Percentiles rank a stretch among this genome's conserved stretches.
These are phyloP conservation scores for Tolypocladium sp. DNA, from an alignment of 2,329 filamentous ascomycete species.

Conservation along the genomic window DNA sequence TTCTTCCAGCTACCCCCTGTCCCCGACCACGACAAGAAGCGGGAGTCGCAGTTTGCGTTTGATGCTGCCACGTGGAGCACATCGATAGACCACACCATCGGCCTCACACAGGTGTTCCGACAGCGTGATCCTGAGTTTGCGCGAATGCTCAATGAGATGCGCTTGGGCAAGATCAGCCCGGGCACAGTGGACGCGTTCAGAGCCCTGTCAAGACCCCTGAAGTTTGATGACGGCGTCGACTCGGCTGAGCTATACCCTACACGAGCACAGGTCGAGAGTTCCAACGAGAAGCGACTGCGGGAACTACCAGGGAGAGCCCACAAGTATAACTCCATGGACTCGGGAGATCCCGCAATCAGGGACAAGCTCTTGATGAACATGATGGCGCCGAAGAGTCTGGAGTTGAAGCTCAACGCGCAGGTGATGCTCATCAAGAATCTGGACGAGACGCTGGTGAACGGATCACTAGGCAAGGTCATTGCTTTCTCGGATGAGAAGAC, in stretches of 20 bases:
- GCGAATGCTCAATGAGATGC: conserved; percentile 95
- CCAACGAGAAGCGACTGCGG: conserved; percentile 67
- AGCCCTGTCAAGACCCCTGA: conserved; percentile 59
- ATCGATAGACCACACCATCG: conserved; percentile 90
- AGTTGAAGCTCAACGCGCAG: conserved; percentile 84
- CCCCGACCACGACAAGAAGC: conserved; percentile 59
- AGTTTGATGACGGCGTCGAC: conserved; percentile 62
- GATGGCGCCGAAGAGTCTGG: conserved; percentile 78
- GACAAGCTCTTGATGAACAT: conserved; percentile 79
- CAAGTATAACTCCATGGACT: conserved; percentile 66
- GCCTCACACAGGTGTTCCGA: conserved; percentile 90
- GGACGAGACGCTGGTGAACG: conserved; percentile 88
- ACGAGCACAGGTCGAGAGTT: conserved; percentile 76
- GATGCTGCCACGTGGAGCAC: conserved; percentile 88
- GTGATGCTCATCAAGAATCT: conserved; percentile 99
- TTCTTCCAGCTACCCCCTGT: conserved; percentile 97
- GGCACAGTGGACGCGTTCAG: conserved; percentile 70
- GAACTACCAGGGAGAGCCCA: conserved; percentile 59
- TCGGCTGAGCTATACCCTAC: conserved; percentile 87
- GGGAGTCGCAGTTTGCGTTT: conserved; percentile 79
- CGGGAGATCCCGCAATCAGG: conserved; percentile 61
- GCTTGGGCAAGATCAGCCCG: conserved; percentile 71
- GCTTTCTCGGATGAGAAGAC: conserved; percentile 29
- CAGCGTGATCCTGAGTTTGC: conserved; percentile 87
- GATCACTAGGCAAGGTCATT: conserved; percentile 76